Conservation (phyloP, 768 basidiomycete species). For the Amanita phalloides region DNA sequence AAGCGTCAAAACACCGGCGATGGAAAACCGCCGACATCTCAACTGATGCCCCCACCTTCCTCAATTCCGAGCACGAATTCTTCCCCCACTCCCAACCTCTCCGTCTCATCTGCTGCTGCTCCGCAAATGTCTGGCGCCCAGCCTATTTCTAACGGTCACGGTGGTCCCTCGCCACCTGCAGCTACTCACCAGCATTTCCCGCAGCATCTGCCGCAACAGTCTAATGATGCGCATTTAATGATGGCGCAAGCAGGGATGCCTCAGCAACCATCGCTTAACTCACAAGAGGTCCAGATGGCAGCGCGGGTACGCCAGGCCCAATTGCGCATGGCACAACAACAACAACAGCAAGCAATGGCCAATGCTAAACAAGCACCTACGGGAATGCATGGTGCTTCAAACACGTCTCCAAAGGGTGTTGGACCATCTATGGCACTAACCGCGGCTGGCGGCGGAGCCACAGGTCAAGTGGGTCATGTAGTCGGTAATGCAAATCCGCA, state of each 20-base stretch:
- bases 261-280: constrained; percentile 10
- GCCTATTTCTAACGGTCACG: constrained; percentile 14
- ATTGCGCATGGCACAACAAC: constrained; percentile 22
- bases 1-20: constrained; percentile 70
- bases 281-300: constrained; percentile 24
- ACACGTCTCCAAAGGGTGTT: neutral
- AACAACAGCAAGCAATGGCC: constrained; percentile 20
- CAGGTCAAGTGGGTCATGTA: neutral
- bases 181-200: constrained; percentile 5
- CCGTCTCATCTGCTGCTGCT: neutral
- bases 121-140: constrained; percentile 7
- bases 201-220: constrained; percentile 10
- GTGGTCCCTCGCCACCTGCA: constrained; percentile 6
- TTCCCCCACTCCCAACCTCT: constrained; percentile 6
- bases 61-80: constrained; percentile 18
- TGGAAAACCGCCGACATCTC: constrained; percentile 24
- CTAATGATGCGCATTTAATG: constrained; percentile 10
- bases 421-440: neutral
- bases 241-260: constrained; percentile 7
- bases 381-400: constrained; percentile 7
- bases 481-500: constrained; percentile 5
- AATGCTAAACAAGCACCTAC: constrained; percentile 31
- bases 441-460: constrained; percentile 6
- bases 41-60: constrained; percentile 33
- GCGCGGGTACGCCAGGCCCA: constrained; percentile 23